A percentile compares a stretch with the other conserved stretches of the same genome.
These are phyloP conservation scores for Suillus discolor DNA, from an alignment of 768 basidiomycete species.

Conservation along the genomic window DNA sequence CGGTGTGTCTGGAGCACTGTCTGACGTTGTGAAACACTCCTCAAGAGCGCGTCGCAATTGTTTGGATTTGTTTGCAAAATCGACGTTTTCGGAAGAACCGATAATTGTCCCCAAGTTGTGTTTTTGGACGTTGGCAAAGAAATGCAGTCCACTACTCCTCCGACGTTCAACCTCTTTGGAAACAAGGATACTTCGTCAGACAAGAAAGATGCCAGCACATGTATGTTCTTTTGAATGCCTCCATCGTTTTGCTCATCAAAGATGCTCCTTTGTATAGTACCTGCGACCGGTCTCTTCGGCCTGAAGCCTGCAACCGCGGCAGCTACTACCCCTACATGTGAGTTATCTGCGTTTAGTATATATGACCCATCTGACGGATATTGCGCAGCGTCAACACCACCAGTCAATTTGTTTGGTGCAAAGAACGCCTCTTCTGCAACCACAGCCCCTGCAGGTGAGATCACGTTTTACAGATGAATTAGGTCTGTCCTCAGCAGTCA, in stretches of 20 bases:
- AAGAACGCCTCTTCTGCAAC: not conserved
- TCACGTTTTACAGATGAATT: too few species aligned
- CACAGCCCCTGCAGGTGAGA: constrained; percentile 5
- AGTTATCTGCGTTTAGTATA: not conserved
- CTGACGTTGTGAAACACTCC: not conserved
- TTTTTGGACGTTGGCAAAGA: constrained; percentile 2
- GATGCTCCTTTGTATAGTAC: constrained; percentile 15
- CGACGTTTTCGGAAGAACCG: not conserved
- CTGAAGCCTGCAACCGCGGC: constrained; percentile 36
- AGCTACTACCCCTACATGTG: not conserved
- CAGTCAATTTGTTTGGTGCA: constrained; percentile 5
- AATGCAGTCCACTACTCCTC: constrained; percentile 5
- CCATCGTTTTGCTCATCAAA: not conserved
- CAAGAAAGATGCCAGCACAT: constrained; percentile 41
- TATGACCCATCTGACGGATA: not conserved
- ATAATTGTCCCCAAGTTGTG: not conserved
- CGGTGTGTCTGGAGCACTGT: not conserved
- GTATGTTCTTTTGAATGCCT: constrained; percentile 10
- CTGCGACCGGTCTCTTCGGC: constrained; percentile 35
- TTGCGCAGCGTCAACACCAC: not conserved
- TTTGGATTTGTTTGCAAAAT: constrained; percentile 1
- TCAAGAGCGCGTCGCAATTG: not conserved
- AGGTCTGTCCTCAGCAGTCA: not conserved
- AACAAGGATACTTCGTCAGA: constrained; percentile 40
- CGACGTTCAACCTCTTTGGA: constrained; percentile 35